Conservation (phyloP, 305 asterid species). For the Solanum hybrid region DNA sequence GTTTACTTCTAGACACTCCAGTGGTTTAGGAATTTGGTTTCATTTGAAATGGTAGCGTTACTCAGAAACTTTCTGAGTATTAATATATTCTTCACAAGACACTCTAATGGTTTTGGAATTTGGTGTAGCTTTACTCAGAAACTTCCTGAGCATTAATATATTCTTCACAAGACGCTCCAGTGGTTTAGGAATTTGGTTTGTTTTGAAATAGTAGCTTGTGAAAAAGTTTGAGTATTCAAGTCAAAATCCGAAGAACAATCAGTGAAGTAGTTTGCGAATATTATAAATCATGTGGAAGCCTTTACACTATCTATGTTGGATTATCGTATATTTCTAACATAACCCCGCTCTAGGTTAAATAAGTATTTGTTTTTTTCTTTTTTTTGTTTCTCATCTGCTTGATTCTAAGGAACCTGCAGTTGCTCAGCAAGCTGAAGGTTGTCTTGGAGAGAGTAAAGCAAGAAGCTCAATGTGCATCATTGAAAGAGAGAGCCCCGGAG, state of each 20-base stretch:
- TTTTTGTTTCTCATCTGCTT: background rate
- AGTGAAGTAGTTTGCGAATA: background rate
- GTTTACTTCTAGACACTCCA: background rate
- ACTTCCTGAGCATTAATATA: background rate
- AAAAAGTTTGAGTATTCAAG: background rate
- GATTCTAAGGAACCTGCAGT: background rate
- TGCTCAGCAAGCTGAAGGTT: background rate
- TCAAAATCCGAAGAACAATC: background rate
- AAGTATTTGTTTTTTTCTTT: background rate
- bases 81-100: background rate
- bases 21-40: background rate
- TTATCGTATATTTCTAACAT: background rate
- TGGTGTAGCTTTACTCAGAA: background rate
- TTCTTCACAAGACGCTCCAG: background rate
- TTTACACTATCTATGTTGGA: background rate
- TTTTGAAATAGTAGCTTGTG: background rate
- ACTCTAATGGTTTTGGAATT: background rate
- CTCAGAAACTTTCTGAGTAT: background rate
- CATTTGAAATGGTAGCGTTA: background rate
- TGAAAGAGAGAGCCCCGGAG: background rate
- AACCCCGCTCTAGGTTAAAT: background rate
- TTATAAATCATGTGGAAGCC: background rate
- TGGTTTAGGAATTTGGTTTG: background rate
- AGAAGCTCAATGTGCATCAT: background rate
- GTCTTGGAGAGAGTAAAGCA: background rate